phyloP scores from a whole-genome alignment of 495 filamentous ascomycete species.

The Jackrogersella multiformis region DNA sequence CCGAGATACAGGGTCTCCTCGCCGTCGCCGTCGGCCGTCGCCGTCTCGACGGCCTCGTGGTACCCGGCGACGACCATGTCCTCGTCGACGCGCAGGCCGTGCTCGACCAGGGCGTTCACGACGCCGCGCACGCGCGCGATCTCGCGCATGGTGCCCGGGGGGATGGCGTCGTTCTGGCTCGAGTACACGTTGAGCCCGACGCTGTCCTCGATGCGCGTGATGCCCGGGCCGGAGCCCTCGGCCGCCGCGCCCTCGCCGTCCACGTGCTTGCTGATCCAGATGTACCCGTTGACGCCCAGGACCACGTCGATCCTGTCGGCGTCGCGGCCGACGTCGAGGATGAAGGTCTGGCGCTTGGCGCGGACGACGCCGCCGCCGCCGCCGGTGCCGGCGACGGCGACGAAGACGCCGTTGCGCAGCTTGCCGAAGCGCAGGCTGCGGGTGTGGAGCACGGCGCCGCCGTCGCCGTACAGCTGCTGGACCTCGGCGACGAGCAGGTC shows the following conservation, averaged over 20 bases:
- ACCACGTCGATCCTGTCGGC: slow-evolving; percentile 84
- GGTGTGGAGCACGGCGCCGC: slow-evolving; percentile 86
- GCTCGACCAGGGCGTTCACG: slow-evolving; percentile 80
- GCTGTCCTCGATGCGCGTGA: slow-evolving; percentile 86
- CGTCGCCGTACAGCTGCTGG: slow-evolving; percentile 82
- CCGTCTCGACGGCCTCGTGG: slow-evolving; percentile 77
- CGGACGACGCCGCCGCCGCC: slow-evolving; percentile 85
- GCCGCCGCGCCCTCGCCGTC: slow-evolving; percentile 57
- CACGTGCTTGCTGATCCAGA: slow-evolving; percentile 87
- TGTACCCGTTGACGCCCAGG: slow-evolving; percentile 93
- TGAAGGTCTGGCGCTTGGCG: slow-evolving; percentile 85
- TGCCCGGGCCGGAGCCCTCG: slow-evolving; percentile 55
- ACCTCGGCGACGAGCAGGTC: slow-evolving; percentile 92
- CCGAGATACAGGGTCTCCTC: slow-evolving; percentile 71
- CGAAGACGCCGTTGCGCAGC: slow-evolving; percentile 88
- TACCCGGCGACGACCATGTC: slow-evolving; percentile 87
- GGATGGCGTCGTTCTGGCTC: slow-evolving; percentile 87
- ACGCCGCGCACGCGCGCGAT: slow-evolving; percentile 84
- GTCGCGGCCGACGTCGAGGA: slow-evolving; percentile 61
- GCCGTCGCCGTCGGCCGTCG: slow-evolving; percentile 63
- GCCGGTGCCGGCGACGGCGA: slow-evolving; percentile 80
- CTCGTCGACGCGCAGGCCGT: slow-evolving; percentile 88
- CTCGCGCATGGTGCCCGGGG: slow-evolving; percentile 78
- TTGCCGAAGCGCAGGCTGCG: slow-evolving; percentile 93
- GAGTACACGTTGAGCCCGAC: slow-evolving; percentile 77